Evolutionary conservation across 164 flowering plant species (phyloP).

Genomic region (Chimonanthus praecox): DNA sequence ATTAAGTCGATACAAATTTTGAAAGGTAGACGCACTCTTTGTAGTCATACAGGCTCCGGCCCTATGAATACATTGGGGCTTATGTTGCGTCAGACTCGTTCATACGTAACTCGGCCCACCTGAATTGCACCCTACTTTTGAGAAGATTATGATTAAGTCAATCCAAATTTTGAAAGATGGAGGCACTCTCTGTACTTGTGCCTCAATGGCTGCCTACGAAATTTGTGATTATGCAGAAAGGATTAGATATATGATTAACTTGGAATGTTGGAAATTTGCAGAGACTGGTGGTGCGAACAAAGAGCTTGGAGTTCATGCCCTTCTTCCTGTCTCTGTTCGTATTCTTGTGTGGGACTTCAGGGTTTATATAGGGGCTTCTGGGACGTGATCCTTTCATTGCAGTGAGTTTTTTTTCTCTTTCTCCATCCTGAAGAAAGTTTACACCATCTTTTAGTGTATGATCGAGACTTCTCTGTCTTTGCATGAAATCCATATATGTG

Average conservation of each 20-base stretch:
- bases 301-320: conserved; percentile 62
- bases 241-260: not conserved
- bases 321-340: conserved; percentile 46
- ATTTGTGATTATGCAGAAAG: too few species aligned
- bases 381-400: conserved; percentile 43
- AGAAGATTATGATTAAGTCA: too few species aligned
- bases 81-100: too few species aligned
- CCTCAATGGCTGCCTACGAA: not conserved
- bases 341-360: conserved; percentile 45
- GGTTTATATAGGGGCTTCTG: conserved; percentile 49
- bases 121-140: not conserved
- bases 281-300: conserved; percentile 49
- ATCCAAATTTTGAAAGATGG: too few species aligned
- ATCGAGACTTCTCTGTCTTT: not conserved
- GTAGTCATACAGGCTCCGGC: too few species aligned
- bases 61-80: too few species aligned
- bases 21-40: too few species aligned
- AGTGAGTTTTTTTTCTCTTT: conserved; percentile 22
- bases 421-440: not conserved
- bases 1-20: too few species aligned
- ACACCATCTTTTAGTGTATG: not conserved
- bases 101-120: too few species aligned
- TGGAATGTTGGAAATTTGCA: conserved; percentile 12
- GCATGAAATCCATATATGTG: not conserved
- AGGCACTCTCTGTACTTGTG: not conserved